These are phyloP conservation scores for Aspergillus aculeatinus DNA, from an alignment of 2,329 filamentous ascomycete species.

Conservation along the genomic window DNA sequence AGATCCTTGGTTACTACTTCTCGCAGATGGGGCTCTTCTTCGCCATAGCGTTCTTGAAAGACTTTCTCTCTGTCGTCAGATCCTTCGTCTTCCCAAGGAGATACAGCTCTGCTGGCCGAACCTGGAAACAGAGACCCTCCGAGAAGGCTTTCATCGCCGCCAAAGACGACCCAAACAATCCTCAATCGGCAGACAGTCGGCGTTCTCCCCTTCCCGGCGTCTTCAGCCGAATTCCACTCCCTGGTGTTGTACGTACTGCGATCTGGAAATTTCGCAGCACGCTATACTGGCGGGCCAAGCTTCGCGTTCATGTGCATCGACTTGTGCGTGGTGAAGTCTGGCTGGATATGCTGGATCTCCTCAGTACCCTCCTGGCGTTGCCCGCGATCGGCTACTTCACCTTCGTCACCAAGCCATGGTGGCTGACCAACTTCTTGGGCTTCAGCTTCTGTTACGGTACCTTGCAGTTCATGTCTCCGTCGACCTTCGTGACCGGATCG, in stretches of 20 bases:
- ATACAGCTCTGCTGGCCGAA: constrained; percentile 55
- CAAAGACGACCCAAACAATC: constrained; percentile 9
- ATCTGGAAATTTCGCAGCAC: constrained; percentile 54
- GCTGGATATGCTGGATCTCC: constrained; percentile 47
- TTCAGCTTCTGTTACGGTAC: constrained; percentile 83
- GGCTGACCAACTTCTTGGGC: constrained; percentile 80
- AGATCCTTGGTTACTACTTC: constrained; percentile 80
- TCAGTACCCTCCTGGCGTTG: constrained; percentile 58
- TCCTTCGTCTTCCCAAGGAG: constrained; percentile 72
- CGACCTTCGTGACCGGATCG: constrained; percentile 78
- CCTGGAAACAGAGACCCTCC: constrained; percentile 48
- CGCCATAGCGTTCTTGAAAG: constrained; percentile 70
- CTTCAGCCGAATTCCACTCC: constrained; percentile 49
- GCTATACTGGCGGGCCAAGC: constrained; percentile 51
- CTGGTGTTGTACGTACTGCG: constrained; percentile 29
- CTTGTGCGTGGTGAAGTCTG: constrained; percentile 43
- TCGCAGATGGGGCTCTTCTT: constrained; percentile 76
- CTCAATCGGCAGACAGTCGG: constrained; percentile 24
- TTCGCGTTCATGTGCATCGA: constrained; percentile 57
- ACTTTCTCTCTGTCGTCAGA: constrained; percentile 63
- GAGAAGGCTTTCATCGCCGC: constrained; percentile 30
- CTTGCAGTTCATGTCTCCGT: constrained; percentile 81
- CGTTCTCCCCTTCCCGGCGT: constrained; percentile 54
- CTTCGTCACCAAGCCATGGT: constrained; percentile 61
- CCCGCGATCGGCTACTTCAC: constrained; percentile 65